Evolutionary conservation across 2,329 filamentous ascomycete species (phyloP), one percentile per base, ranked within the genome.

Genomic region (Talaromyces sp.): DNA sequence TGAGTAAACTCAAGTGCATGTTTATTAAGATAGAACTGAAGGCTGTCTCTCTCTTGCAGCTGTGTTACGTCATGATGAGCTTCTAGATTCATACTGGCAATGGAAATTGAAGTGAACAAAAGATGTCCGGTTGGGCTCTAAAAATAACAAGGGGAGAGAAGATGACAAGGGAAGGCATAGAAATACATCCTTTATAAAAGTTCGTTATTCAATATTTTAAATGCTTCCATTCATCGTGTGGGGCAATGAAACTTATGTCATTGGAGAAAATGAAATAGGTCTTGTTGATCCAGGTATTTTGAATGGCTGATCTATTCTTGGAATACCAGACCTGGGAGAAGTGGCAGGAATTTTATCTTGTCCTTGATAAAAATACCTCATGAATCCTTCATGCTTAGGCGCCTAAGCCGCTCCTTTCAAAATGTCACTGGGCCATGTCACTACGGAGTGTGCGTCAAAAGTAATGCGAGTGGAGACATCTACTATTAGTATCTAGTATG

Each of bases 1-100:
- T 67, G 57, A 29, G 71, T 69, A 17, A 72, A 32, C 58, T 70
- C 69, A 32, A 74, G 69, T 14, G 24, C 29, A 3, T n/a, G 5
- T 35, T 55, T 17, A 26, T 55, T 31, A 19, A 55, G 53, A 38
- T 41, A 35, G 12, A 24, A 41, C n/a, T 55, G 53, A 26, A 55
- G 31, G 7, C 12, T 24, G 9, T 46, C 43, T 24, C 24, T 17
- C 9, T 7, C 43, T 8, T 46, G 19, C 0, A 2, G 43, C 4
- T 19, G 43, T 24, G 43, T 11, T 11, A 17, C 43, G 4, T 4
- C 4, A 24, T 12, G 43, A 11, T 12, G 11, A 21, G 19, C 7
- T 19, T 24, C n/a, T 46, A 14, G n/a, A 21, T 9, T 21, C 43
- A 46, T 46, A 24, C 21, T 46, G n/a, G 24, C 9, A 46, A 24